These are phyloP conservation scores for Parastagonospora nodorum DNA, from an alignment of 2,329 filamentous ascomycete species.

Conservation along the genomic window DNA sequence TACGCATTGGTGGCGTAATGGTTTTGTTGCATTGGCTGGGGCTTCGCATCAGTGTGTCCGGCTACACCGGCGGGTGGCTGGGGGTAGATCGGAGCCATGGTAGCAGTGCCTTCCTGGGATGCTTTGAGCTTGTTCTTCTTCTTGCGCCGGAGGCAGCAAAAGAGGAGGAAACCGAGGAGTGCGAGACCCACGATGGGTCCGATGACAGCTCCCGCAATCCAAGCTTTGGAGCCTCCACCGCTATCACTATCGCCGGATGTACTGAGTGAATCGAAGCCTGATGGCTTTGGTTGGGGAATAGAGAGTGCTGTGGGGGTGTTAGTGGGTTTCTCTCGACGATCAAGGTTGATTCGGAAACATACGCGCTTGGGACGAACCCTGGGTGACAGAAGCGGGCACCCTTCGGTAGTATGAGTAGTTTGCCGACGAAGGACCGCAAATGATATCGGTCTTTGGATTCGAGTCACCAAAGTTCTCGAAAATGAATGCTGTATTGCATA, in stretches of 20 bases:
- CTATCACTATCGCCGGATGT: not conserved
- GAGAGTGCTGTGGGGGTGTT: not conserved
- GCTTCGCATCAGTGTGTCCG: conserved; percentile 23
- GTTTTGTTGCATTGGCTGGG: conserved; percentile 12
- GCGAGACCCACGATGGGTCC: conserved; percentile 29
- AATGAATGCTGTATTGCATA: conserved; percentile 33
- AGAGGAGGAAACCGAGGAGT: conserved; percentile 18
- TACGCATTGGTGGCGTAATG: conserved; percentile 9
- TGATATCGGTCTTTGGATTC: conserved; percentile 28
- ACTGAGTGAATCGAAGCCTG: not conserved
- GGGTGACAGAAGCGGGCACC: conserved; percentile 13
- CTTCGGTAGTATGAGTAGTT: conserved; percentile 33
- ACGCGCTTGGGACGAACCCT: conserved; percentile 10
- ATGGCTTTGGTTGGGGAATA: not conserved
- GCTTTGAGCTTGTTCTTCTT: conserved; percentile 20
- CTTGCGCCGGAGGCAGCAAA: conserved; percentile 22
- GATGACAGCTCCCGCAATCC: conserved; percentile 38
- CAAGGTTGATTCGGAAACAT: not conserved
- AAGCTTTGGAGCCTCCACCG: conserved; percentile 22
- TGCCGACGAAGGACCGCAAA: conserved; percentile 23
- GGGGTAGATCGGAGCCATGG: conserved; percentile 11
- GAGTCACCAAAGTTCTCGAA: conserved; percentile 29
- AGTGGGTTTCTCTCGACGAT: not conserved
- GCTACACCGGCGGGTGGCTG: conserved; percentile 18
- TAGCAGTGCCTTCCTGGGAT: conserved; percentile 12